Evolutionary conservation across 2,329 filamentous ascomycete genomes (phyloP), one percentile per base, ranked within the genome.

Genomic region (Polychaeton citri): DNA sequence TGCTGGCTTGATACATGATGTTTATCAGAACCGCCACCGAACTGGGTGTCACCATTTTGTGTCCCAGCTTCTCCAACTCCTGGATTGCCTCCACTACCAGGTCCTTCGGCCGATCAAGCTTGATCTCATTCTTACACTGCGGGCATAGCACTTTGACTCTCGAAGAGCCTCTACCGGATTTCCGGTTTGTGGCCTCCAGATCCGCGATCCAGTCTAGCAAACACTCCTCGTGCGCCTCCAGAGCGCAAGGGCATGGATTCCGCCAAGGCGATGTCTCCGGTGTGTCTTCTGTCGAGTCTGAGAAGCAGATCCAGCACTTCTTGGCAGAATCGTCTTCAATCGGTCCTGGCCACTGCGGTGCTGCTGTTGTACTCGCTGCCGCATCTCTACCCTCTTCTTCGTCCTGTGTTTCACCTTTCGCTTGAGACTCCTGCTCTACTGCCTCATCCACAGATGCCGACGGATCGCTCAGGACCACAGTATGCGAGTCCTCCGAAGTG

Each of bases 121-220:
- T 65, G 49, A 96, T 93, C 45, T 76, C 71, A 2, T 76, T 72
- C 57, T 93, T 90, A 70, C 90, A 98, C 43, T 93, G 82, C 2
- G 88, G 88, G 54, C 90, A 98, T 36, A 74, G 65, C 43, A 95
- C 75, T 42, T 77, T 76, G 37, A 75, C 74, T 19, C 54, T 55
- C 17, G 52, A 51, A 10, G 30, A 10, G 5, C 18, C 18, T 12
- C 4, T 16, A 3, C 5, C 13, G 12, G 30, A 17, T 16, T 10
- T 10, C 12, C 18, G 3, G 24, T 63, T 69, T 2, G 72, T 72
- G 16, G 71, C 66, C 60, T 95, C 86, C 53, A 85, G 74, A 53
- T 94, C 85, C n/a, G 83, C 80, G 13, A 96, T 80, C 87, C 87
- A 98, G 50, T 85, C 81, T 26, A 96, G 68, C 45, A 96, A 70